Conservation (phyloP, 345 rosid genomes). For the Brassica cretica region DNA sequence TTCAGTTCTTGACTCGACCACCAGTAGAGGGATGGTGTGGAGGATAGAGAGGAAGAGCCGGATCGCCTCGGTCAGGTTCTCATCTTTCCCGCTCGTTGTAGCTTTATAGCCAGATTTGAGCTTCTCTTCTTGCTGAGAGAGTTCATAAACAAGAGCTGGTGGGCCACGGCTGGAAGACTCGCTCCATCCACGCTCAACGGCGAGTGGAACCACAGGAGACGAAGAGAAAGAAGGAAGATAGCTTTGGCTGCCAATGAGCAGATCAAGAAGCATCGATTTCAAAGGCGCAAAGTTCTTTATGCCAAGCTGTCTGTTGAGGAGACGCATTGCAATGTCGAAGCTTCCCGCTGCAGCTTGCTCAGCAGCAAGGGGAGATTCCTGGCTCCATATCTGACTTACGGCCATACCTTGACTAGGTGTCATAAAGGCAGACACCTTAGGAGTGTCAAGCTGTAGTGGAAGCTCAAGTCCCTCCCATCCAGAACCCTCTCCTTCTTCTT, state of each 20-base stretch:
- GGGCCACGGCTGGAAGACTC: slow-evolving; percentile 43
- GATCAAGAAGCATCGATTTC: slow-evolving; percentile 42
- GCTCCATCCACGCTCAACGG: slow-evolving; percentile 73
- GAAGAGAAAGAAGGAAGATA: slow-evolving; percentile 70
- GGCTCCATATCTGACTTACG: slow-evolving; percentile 7
- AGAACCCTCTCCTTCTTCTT: neutral
- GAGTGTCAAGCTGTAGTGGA: slow-evolving; percentile 6
- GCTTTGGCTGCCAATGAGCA: slow-evolving; percentile 73
- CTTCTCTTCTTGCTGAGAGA: slow-evolving; percentile 74
- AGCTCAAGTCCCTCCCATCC: slow-evolving; percentile 10
- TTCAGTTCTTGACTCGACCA: slow-evolving; percentile 87
- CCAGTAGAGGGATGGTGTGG: slow-evolving; percentile 78
- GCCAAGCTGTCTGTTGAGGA: slow-evolving; percentile 15
- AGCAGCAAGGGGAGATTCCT: neutral
- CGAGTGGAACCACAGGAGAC: slow-evolving; percentile 64
- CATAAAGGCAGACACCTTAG: neutral
- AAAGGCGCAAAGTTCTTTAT: slow-evolving; percentile 11
- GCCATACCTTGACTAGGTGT: slow-evolving; percentile 5
- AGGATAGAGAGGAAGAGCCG: slow-evolving; percentile 64
- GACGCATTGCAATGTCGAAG: slow-evolving; percentile 11
- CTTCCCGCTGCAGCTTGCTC: slow-evolving; percentile 13
- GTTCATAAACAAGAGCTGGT: slow-evolving; percentile 71
- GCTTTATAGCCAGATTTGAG: slow-evolving; percentile 82
- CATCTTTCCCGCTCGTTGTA: slow-evolving; percentile 50
- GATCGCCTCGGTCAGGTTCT: slow-evolving; percentile 68